phyloP scores from a whole-genome alignment of 495 filamentous ascomycete genomes.

The Pseudotulostoma volvatum region DNA sequence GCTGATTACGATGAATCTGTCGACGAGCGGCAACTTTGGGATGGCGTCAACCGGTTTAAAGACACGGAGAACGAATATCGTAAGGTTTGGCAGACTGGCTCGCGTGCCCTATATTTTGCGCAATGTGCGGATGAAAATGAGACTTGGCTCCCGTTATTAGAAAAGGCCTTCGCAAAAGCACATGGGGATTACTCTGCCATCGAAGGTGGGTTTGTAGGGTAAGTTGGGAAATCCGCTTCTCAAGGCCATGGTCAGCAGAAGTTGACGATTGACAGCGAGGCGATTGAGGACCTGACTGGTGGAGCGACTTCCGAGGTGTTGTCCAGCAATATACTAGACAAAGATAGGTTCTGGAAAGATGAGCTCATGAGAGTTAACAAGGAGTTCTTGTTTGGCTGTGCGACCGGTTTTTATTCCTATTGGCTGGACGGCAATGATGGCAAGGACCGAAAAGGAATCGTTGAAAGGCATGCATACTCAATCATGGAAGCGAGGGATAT shows the following conservation, averaged over 20 bases:
- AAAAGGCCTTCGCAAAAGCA: slow-evolving; percentile 94
- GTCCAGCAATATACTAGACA: slow-evolving; percentile 72
- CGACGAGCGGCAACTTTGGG: slow-evolving; percentile 53
- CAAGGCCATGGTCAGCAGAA: no score
- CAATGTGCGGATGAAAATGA: slow-evolving; percentile 75
- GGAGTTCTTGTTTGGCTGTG: slow-evolving; percentile 77
- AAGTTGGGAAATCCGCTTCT: slow-evolving; percentile 7
- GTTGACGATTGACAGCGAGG: slow-evolving; percentile 39
- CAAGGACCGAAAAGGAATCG: slow-evolving; percentile 51
- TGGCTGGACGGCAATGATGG: slow-evolving; percentile 30
- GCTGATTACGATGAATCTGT: slow-evolving; percentile 64
- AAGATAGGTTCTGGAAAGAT: slow-evolving; percentile 74
- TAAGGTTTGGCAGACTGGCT: slow-evolving; percentile 57
- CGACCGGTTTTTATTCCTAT: slow-evolving; percentile 45
- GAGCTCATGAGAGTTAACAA: slow-evolving; percentile 74
- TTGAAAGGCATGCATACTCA: slow-evolving; percentile 75
- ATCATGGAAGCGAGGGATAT: slow-evolving; percentile 70
- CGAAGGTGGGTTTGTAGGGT: slow-evolving; percentile 69
- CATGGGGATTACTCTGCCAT: slow-evolving; percentile 78
- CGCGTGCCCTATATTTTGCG: slow-evolving; percentile 68
- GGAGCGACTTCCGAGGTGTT: slow-evolving; percentile 74
- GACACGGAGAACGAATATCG: slow-evolving; percentile 68
- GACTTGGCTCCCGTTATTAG: slow-evolving; percentile 85
- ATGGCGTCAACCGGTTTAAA: slow-evolving; percentile 48
- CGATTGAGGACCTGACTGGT: slow-evolving; percentile 83